A percentile compares a stretch with the other conserved stretches of the same genome.
Evolutionary conservation across 139 green algal genomes (phyloP).

Genomic region (Chlorella ohadii): DNA sequence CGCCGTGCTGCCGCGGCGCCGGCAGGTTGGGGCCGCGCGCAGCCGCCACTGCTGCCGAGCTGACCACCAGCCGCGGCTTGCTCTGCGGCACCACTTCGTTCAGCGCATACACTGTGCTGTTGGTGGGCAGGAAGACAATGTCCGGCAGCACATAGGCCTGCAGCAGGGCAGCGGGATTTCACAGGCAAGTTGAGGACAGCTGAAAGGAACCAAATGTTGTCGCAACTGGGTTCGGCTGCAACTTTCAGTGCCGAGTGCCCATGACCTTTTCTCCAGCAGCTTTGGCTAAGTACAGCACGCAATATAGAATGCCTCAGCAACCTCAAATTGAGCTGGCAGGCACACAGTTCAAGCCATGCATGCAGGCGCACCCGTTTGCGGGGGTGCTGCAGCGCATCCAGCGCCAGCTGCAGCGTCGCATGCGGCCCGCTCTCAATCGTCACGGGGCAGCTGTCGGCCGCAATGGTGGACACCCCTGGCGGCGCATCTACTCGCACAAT

Average conservation of each 20-base stretch:
- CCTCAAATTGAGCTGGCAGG: too few species aligned
- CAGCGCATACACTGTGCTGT: conserved; percentile 6
- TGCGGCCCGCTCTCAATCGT: conserved; percentile 47
- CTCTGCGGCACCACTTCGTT: conserved; percentile 22
- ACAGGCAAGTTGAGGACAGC: too few species aligned
- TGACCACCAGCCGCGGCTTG: conserved; percentile 44
- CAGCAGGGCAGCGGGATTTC: background rate
- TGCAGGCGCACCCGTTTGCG: background rate
- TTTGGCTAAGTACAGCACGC: too few species aligned
- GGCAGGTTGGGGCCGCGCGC: background rate
- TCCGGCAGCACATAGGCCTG: conserved; percentile 43
- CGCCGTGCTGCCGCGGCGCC: background rate
- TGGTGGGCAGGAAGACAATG: conserved; percentile 42
- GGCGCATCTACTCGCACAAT: conserved; percentile 44
- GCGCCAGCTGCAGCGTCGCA: background rate
- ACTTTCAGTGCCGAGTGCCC: too few species aligned
- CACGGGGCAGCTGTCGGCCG: conserved; percentile 36
- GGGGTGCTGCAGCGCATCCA: conserved; percentile 19
- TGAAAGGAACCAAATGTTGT: too few species aligned
- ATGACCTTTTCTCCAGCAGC: too few species aligned
- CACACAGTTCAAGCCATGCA: too few species aligned
- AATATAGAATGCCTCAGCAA: too few species aligned
- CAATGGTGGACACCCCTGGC: conserved; percentile 16
- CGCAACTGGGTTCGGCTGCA: too few species aligned
- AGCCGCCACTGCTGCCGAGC: conserved; percentile 6